Evolutionary conservation across 495 filamentous ascomycete species (phyloP).

Genomic region (Daldinia vernicosa): DNA sequence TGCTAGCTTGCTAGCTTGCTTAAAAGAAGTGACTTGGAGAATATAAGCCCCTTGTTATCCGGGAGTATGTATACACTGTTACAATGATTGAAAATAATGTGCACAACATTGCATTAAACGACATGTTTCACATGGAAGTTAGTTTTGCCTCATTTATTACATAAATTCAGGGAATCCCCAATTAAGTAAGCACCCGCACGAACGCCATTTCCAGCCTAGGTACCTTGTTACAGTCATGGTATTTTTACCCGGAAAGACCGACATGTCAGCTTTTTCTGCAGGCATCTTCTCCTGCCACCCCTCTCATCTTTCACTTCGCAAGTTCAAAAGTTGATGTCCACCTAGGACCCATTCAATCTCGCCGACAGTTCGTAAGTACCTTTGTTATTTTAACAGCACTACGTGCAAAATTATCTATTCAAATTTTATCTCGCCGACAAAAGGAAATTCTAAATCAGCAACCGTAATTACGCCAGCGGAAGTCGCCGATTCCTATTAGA

Average conservation of each 20-base stretch:
- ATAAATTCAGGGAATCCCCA: neutral
- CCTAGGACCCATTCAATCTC: slow-evolving; percentile 15
- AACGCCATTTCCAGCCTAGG: neutral
- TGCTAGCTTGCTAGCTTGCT: no score
- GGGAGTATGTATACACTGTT: neutral
- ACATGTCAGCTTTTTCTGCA: slow-evolving; percentile 28
- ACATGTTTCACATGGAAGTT: no score
- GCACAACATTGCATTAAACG: no score
- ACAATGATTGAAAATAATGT: no score
- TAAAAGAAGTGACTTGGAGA: neutral
- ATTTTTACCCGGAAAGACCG: slow-evolving; percentile 26
- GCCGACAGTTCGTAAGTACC: slow-evolving; percentile 14
- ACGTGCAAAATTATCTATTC: neutral
- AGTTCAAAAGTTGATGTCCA: slow-evolving; percentile 18
- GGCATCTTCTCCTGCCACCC: slow-evolving; percentile 29
- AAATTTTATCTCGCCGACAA: slow-evolving; percentile 1
- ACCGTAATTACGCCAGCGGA: neutral
- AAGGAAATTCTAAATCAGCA: neutral
- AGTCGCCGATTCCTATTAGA: slow-evolving; percentile 16
- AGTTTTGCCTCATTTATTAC: no score
- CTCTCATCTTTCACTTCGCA: slow-evolving; percentile 25
- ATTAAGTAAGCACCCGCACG: neutral
- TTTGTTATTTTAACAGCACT: slow-evolving; percentile 8
- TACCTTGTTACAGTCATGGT: neutral
- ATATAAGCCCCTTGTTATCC: neutral